Conservation (phyloP, 78 protist species). For the Dictyostelium firmibasis region DNA sequence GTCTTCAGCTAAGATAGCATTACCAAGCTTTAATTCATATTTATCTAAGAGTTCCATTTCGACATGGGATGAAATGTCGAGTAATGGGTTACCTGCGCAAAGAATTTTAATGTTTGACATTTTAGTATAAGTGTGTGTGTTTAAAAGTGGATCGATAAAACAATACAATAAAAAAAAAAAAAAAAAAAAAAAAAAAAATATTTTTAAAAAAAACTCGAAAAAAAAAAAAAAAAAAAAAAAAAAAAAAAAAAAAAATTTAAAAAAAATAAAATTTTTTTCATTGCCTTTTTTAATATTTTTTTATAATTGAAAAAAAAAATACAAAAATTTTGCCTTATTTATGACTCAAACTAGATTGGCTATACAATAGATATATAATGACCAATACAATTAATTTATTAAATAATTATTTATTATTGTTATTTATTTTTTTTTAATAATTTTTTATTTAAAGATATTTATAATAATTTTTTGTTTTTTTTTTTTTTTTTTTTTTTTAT, state of each 20-base stretch:
- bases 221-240: too few relatives aligned
- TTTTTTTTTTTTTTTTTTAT: neutral
- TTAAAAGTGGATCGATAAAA: neutral
- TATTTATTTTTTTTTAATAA: neutral
- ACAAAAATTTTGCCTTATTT: too few relatives aligned
- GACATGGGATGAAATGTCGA: slow-evolving; percentile 72
- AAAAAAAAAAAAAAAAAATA: neutral
- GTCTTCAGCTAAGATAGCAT: slow-evolving; percentile 95
- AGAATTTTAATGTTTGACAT: slow-evolving; percentile 72
- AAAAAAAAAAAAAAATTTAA: neutral
- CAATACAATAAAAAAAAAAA: neutral
- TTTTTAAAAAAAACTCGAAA: too few relatives aligned
- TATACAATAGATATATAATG: too few relatives aligned
- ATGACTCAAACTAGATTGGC: too few relatives aligned
- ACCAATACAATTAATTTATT: too few relatives aligned
- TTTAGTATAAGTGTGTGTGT: neutral
- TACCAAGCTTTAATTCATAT: slow-evolving; percentile 86
- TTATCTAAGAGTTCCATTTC: slow-evolving; percentile 22
- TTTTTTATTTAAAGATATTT: neutral
- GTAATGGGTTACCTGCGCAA: slow-evolving; percentile 76
- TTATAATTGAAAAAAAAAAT: too few relatives aligned
- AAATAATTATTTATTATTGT: too few relatives aligned
- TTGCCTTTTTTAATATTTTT: too few relatives aligned
- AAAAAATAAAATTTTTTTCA: neutral
- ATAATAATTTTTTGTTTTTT: neutral